Percentiles rank a stretch among this genome's conserved stretches.
Evolutionary conservation across 352 stramenopile species (phyloP).

Genomic region (Pythium graminicola): DNA sequence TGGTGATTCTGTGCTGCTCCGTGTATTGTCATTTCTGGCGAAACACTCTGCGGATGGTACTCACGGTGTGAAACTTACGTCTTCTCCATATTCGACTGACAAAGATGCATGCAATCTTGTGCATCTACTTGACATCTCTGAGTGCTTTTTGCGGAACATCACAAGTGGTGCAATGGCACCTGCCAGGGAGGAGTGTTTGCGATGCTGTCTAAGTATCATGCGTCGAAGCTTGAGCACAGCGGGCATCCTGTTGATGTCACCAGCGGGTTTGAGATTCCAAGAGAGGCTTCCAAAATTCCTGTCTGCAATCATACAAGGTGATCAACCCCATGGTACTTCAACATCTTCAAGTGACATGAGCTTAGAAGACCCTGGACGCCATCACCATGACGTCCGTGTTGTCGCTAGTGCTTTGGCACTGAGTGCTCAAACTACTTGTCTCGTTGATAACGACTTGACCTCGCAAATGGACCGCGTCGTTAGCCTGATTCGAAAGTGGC

Average conservation of each 20-base stretch:
- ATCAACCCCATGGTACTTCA: neutral
- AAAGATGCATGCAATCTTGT: neutral
- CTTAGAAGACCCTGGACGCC: neutral
- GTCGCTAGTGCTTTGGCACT: slow-evolving; percentile 9
- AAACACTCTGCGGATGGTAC: neutral
- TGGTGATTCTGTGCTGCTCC: neutral
- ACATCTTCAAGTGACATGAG: no score
- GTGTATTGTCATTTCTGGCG: slow-evolving; percentile 14
- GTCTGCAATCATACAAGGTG: neutral
- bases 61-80: neutral
- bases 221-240: neutral
- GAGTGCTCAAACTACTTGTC: slow-evolving; percentile 8
- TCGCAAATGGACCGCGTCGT: slow-evolving; percentile 8
- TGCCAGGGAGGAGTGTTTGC: slow-evolving; percentile 6
- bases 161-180: no score
- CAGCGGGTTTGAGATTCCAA: neutral
- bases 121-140: neutral
- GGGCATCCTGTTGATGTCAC: no score
- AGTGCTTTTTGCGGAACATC: neutral
- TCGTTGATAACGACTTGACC: slow-evolving; percentile 5
- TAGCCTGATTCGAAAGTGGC: slow-evolving; percentile 6
- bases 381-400: slow-evolving; percentile 13
- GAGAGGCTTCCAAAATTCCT: neutral
- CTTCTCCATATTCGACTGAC: neutral
- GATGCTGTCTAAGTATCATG: slow-evolving; percentile 15